Conservation (phyloP, 495 filamentous ascomycete genomes). For the Immersiella caudata region DNA sequence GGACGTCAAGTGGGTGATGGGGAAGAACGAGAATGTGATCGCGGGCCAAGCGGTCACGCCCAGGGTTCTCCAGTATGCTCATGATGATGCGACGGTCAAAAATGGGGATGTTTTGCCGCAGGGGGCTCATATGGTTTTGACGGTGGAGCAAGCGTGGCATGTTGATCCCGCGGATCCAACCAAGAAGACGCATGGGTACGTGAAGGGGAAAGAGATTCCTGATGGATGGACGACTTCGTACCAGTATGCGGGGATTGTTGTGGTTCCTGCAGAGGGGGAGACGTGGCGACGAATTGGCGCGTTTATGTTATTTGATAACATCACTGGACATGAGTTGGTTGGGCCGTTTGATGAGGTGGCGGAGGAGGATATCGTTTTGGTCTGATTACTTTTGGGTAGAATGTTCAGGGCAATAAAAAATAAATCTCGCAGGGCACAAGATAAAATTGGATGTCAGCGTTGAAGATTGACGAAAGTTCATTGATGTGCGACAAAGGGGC, state of each 20-base stretch:
- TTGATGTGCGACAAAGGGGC: too few relatives aligned
- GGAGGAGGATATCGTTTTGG: slow-evolving; percentile 9
- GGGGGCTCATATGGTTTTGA: slow-evolving; percentile 8
- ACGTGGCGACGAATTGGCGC: slow-evolving; percentile 7
- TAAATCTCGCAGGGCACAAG: too few relatives aligned
- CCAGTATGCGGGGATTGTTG: slow-evolving; percentile 15
- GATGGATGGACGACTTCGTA: slow-evolving; percentile 8
- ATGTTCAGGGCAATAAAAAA: too few relatives aligned
- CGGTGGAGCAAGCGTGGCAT: slow-evolving; percentile 19
- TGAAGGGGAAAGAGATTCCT: slow-evolving; percentile 2
- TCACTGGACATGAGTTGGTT: background rate
- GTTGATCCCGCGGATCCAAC: background rate
- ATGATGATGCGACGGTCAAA: slow-evolving; percentile 5
- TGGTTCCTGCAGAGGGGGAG: slow-evolving; percentile 1
- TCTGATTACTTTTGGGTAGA: too few relatives aligned
- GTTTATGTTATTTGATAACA: slow-evolving; percentile 9
- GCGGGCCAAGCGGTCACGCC: slow-evolving; percentile 5
- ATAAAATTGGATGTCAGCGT: too few relatives aligned
- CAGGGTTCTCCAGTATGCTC: slow-evolving; percentile 17
- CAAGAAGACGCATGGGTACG: background rate
- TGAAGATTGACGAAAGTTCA: too few relatives aligned
- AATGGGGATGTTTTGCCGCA: background rate
- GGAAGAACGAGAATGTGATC: slow-evolving; percentile 7
- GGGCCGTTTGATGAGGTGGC: slow-evolving; percentile 5
- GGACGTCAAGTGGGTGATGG: slow-evolving; percentile 8